phyloP scores from a whole-genome alignment of 1,284 basidiomycete genomes.

The Apiotrichum siamense region DNA sequence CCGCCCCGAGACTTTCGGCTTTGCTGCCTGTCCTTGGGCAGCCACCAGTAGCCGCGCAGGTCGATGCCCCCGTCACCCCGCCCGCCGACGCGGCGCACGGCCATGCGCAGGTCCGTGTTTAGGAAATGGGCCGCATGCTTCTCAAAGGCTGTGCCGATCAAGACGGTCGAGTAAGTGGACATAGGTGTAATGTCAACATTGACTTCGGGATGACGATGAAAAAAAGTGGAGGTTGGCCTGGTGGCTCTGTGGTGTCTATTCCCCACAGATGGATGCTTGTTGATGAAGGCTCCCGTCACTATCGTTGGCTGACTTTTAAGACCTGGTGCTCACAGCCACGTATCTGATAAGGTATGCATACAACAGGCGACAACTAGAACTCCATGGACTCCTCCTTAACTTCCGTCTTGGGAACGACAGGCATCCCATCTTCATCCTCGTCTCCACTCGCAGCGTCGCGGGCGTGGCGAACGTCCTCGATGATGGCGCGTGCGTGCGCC shows the following conservation, averaged over 20 bases:
- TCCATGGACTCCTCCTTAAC: constrained; percentile 31
- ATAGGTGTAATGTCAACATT: neutral
- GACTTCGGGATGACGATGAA: too few species aligned
- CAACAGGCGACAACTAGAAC: constrained; percentile 17
- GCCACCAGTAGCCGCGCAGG: constrained; percentile 87
- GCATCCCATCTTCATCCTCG: constrained; percentile 1
- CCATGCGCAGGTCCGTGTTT: constrained; percentile 66
- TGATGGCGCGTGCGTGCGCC: constrained; percentile 55
- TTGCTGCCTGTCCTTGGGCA: constrained; percentile 50
- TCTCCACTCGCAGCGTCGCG: neutral
- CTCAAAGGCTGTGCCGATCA: constrained; percentile 57
- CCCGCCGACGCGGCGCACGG: constrained; percentile 65
- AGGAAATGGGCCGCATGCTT: constrained; percentile 60
- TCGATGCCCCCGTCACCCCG: constrained; percentile 79
- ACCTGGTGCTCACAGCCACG: neutral
- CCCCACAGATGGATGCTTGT: too few species aligned
- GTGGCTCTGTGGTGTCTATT: too few species aligned
- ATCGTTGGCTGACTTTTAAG: too few species aligned
- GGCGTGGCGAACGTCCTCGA: constrained; percentile 39
- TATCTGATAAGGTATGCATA: constrained; percentile 1
- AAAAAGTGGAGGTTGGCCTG: too few species aligned
- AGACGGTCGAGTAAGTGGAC: neutral
- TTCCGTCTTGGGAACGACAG: constrained; percentile 4
- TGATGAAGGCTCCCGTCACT: neutral
- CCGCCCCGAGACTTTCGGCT: neutral